Percentiles rank a stretch among this genome's conserved stretches.
phyloP scores from a whole-genome alignment of 768 basidiomycete genomes.

The Chalciporus piperatus region DNA sequence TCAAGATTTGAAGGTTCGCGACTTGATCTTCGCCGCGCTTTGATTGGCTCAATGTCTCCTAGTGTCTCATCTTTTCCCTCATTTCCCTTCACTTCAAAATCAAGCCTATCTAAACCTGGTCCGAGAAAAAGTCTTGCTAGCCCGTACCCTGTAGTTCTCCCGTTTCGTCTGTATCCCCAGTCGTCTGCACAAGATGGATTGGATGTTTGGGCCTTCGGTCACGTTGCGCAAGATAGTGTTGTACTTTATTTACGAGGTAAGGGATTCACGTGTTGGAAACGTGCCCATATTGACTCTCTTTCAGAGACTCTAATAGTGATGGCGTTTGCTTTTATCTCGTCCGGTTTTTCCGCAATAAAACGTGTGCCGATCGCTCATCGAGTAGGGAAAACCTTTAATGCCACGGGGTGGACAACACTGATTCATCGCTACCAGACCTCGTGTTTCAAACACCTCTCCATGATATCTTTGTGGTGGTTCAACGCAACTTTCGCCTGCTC shows the following conservation, averaged over 20 bases:
- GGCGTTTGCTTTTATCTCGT: conserved; percentile 5
- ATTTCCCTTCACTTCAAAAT: conserved; percentile 99
- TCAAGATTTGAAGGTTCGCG: conserved; percentile 87
- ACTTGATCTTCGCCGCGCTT: neutral
- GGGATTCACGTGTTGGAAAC: neutral
- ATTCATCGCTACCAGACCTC: neutral
- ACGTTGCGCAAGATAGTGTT: conserved; percentile 26
- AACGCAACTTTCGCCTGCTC: neutral
- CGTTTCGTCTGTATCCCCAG: neutral
- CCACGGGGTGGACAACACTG: neutral
- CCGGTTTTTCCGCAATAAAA: neutral
- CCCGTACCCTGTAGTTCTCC: neutral
- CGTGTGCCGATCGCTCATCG: neutral
- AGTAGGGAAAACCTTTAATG: conserved; percentile 1
- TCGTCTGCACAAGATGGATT: conserved; percentile 10
- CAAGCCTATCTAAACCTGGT: conserved; percentile 78
- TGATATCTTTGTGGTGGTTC: neutral
- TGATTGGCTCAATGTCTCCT: neutral
- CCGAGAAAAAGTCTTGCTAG: neutral
- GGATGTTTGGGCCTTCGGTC: conserved; percentile 5
- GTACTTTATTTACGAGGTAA: conserved; percentile 21
- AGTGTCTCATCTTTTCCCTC: conserved; percentile 98
- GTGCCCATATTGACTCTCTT: conserved; percentile 3
- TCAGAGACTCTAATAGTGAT: conserved; percentile 11
- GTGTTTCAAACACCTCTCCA: neutral